Evolutionary conservation across 1,284 basidiomycete genomes (phyloP), one percentile per base, ranked within the genome.

Genomic region (Porogramme epimiltina): DNA sequence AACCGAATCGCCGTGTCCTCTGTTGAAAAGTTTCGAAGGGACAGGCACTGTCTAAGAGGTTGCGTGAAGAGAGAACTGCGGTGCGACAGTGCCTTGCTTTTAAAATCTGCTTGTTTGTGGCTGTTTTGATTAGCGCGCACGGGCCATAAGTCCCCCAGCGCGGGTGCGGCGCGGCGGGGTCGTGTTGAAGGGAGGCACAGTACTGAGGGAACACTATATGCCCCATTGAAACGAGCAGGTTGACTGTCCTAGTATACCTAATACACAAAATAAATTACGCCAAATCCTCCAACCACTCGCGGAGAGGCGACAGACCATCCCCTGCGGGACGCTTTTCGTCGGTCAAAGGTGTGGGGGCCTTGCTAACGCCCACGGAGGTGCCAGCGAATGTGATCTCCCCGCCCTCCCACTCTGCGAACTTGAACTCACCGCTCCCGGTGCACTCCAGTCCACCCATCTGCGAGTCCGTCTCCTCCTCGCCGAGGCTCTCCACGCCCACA

Each of bases 1-100:
- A 60, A 79, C 85, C 81, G 73, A 82, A 88, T 88, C 86, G 82
- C 85, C 85, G 72, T 82, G 77, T 70, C 75, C 76, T 65, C 66
- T 83, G 75, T 82, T 58, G 61, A 58, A 19, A 52, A 60, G 52
- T 54, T 49, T 62, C 67, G 57, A 56, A 56, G 73, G 77, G 77
- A 75, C 76, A 81, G 85, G 86, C 79, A 88, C 85, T 88, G 85
- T 88, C 86, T 88, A 79, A 69, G 66, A 78, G 84, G 84, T 70
- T 77, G 86, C 85, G 82, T 72, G 71, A 62, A 54, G 60, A 52
- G 58, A 60, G 52, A 48, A 49, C 41, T 45, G 18, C 10, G 16
- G 24, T 10, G 34, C n/a, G 8, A 5, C 10, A 37, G n/a, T n/a
- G n/a, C n/a, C n/a, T 10, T 22, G 5, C 54, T 56, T 59, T 60